Evolutionary conservation across 75 land plant genomes (phyloP), one percentile per base, ranked within the genome.

Genomic region (Cupressus sempervirens): DNA sequence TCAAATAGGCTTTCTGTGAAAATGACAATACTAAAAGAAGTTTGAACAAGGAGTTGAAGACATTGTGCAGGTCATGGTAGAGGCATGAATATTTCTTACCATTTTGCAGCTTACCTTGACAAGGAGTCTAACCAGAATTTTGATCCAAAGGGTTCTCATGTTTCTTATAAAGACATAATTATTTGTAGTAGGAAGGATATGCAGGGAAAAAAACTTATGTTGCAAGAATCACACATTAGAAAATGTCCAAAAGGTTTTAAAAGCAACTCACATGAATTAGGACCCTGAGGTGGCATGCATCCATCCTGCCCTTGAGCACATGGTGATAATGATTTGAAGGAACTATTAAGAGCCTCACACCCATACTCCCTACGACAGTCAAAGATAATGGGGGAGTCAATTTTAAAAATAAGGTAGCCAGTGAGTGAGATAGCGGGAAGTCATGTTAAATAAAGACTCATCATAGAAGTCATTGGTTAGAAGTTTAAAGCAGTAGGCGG

Each of bases 181-280:
- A 79, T 50, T 43, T 79, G 29, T 43, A 79, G 45, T 43, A 50
- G 23, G 48, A 88, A 86, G 65, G 86, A 86, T 76, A 68, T 82
- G 29, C 80, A 84, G 29, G 87, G 85, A 84, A 89, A 93, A 76
- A 84, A 87, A 32, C 82, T 86, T 74, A 87, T 87, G 35, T 81
- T 87, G 0, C 88, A 89, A n/a, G 76, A 65, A 2, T 83, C 82
- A 40, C 48, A 75, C 10, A 84, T 58, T 68, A 81, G 75, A 79
- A 91, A 88, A 83, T 68, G 53, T 75, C 84, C 91, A 9, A 90
- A 86, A 68, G 90, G 90, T 36, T 82, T 89, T 23, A 95, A 95
- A 85, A 95, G 97, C 86, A 93, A 89, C 85, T 95, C 97, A 13
- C 95, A 94, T 88, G 97, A 95, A 84, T 72, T 95, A 68, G 96